Evolutionary conservation across 2,329 filamentous ascomycete species (phyloP), one percentile per base, ranked within the genome.

Genomic region (Cercospora janseana): DNA sequence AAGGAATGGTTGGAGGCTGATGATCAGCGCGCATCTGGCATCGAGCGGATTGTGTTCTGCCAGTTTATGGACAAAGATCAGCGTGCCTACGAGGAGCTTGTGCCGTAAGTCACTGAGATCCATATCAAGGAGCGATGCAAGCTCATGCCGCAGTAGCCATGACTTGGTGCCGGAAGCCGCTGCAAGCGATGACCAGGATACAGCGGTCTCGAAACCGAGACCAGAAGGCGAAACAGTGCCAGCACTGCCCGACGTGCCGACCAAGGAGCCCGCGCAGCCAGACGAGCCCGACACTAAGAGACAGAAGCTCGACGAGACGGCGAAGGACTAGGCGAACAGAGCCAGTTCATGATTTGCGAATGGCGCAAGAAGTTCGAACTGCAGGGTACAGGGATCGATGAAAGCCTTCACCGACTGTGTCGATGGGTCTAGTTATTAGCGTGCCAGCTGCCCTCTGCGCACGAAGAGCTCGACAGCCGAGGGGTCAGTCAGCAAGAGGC

Each of bases 11-110:
- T 85, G 18, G 74, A 76, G 8, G 66, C 72, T 57, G 55, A 71
- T 59, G 59, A 74, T 65, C 56, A 59, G 53, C 60, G 58, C 48
- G 63, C 60, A 37, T 62, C 66, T 16, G 78, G 75, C 60, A 68
- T 96, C 23, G 80, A 88, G 35, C 80, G 82, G 60, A 80, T 97
- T 9, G 77, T 95, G 13, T 95, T 97, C 71, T 91, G 91, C 63
- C 87, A 84, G 12, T 96, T 95, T 68, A 76, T 87, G 66, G 68
- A 75, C 46, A 91, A 91, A 70, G 91, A 97, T 61, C 81, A 86
- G 52, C 69, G 73, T 29, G 84, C 86, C 0, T 97, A 97, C 67
- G 75, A 83, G 44, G 60, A 79, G 18, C 71, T 76, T 27, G 69
- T 95, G 8, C 87, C 91, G 90, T 95, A 70, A 76, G 86, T 80